A percentile compares a stretch with the other conserved stretches of the same genome.
Evolutionary conservation across 768 basidiomycete species (phyloP).

Genomic region (Filobasidium wieringae): DNA sequence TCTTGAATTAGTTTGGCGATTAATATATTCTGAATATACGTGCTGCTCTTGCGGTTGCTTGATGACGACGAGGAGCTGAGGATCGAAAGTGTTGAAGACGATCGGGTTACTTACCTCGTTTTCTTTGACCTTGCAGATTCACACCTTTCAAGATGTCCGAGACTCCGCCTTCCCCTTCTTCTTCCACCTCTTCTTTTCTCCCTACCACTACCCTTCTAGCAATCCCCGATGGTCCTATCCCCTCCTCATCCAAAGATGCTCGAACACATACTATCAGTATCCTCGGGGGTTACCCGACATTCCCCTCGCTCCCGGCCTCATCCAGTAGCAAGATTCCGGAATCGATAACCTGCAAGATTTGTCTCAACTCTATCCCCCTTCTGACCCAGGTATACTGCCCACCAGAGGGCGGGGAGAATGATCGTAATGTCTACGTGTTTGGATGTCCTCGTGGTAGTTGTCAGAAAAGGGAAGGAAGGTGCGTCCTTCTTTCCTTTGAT

Average conservation of each 20-base stretch:
- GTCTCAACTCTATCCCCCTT: slow-evolving; percentile 30
- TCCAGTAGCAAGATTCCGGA: slow-evolving; percentile 11
- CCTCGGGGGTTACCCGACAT: slow-evolving; percentile 36
- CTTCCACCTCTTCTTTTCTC: slow-evolving; percentile 17
- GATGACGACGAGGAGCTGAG: too few relatives aligned
- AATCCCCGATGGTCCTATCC: slow-evolving; percentile 31
- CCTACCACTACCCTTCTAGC: slow-evolving; percentile 28
- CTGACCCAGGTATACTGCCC: slow-evolving; percentile 37
- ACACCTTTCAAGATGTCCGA: neutral
- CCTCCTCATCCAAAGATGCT: slow-evolving; percentile 18
- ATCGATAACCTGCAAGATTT: slow-evolving; percentile 24
- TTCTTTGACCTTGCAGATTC: neutral
- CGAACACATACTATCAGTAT: slow-evolving; percentile 22
- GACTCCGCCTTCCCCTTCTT: neutral
- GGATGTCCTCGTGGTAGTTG: slow-evolving; percentile 27
- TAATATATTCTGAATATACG: slow-evolving; percentile 25
- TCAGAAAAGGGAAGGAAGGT: slow-evolving; percentile 31
- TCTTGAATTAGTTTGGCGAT: slow-evolving; percentile 35
- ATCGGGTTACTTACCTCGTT: too few relatives aligned
- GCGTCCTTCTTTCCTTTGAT: slow-evolving; percentile 5
- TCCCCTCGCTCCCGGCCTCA: slow-evolving; percentile 20
- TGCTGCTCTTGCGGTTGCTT: too few relatives aligned
- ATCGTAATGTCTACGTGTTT: slow-evolving; percentile 35
- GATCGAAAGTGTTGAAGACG: too few relatives aligned
- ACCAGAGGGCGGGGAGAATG: slow-evolving; percentile 36